Conservation (phyloP, 2,329 filamentous ascomycete species). For the Pseudogymnoascus sp. region DNA sequence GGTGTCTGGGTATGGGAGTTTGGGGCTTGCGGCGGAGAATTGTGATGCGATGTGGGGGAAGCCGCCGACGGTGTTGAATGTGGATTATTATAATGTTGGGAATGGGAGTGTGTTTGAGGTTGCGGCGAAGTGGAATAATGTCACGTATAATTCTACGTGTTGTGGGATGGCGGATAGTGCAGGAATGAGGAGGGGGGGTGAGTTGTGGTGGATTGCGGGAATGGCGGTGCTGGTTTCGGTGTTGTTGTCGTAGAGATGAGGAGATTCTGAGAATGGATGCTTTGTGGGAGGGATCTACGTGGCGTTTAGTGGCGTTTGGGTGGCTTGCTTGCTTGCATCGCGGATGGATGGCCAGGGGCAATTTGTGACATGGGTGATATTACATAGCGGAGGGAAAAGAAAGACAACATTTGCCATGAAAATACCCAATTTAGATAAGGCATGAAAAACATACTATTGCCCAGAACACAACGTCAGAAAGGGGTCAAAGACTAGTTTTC, state of each 20-base stretch:
- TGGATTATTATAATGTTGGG: conserved; percentile 71
- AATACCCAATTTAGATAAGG: conserved; percentile 6
- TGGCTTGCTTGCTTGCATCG: not conserved
- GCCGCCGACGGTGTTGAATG: conserved; percentile 71
- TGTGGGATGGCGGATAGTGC: conserved; percentile 43
- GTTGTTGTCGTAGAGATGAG: not conserved
- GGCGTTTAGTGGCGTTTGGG: conserved; percentile 9
- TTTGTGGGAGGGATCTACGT: not conserved
- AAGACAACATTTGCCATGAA: not conserved
- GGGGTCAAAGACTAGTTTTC: not conserved
- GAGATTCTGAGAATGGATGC: not conserved
- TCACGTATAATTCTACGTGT: conserved; percentile 57
- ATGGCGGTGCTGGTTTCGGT: not conserved
- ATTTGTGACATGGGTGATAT: not conserved
- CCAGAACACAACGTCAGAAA: not conserved
- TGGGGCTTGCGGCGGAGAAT: conserved; percentile 57
- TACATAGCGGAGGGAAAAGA: not conserved
- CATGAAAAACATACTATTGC: not conserved
- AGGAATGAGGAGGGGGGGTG: conserved; percentile 15
- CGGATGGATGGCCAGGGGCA: not conserved
- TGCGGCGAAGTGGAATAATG: conserved; percentile 64
- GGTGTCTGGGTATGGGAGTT: conserved; percentile 55
- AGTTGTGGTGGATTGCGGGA: not conserved
- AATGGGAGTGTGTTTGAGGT: conserved; percentile 73
- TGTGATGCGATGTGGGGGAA: conserved; percentile 59